These are phyloP conservation scores for Phytopythium ostracodes DNA, from an alignment of 352 stramenopile species.

Conservation along the genomic window DNA sequence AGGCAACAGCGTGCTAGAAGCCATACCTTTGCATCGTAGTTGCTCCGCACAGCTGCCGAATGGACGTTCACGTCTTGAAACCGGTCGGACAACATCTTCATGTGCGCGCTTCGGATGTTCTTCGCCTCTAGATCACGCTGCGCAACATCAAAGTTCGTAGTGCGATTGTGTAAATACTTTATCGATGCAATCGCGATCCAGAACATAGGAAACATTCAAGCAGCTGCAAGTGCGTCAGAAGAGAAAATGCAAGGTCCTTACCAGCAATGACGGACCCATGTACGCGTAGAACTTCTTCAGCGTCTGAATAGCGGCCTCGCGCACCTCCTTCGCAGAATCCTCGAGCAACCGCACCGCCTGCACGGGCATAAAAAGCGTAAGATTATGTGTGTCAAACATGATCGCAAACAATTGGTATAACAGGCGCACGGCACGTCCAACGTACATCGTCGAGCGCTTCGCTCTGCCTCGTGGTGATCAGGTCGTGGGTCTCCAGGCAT, in stretches of 20 bases:
- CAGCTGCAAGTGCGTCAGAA: too few relatives aligned
- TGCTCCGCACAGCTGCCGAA: background rate
- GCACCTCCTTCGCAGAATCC: conserved; percentile 84
- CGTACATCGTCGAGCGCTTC: conserved; percentile 57
- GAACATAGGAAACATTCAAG: background rate
- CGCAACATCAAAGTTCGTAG: too few relatives aligned
- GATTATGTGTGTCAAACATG: too few relatives aligned
- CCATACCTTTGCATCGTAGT: conserved; percentile 3
- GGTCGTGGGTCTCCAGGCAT: conserved; percentile 45
- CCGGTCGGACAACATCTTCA: conserved; percentile 66
- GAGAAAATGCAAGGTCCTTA: conserved; percentile 13
- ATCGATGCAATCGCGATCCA: background rate
- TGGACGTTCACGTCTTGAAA: conserved; percentile 25
- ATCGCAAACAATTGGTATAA: background rate
- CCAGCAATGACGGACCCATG: conserved; percentile 65
- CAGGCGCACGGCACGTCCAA: background rate
- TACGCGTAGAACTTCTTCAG: conserved; percentile 75
- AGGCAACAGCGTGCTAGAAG: too few relatives aligned
- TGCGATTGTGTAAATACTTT: too few relatives aligned
- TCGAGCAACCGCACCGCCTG: conserved; percentile 65
- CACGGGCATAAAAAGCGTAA: conserved; percentile 7
- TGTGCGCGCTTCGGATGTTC: conserved; percentile 67
- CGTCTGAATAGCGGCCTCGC: conserved; percentile 55
- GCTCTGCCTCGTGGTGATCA: conserved; percentile 46
- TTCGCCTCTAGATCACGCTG: conserved; percentile 69